These are phyloP conservation scores for Metschnikowia lunata DNA, from an alignment of 805 yeast genomes.

Conservation along the genomic window DNA sequence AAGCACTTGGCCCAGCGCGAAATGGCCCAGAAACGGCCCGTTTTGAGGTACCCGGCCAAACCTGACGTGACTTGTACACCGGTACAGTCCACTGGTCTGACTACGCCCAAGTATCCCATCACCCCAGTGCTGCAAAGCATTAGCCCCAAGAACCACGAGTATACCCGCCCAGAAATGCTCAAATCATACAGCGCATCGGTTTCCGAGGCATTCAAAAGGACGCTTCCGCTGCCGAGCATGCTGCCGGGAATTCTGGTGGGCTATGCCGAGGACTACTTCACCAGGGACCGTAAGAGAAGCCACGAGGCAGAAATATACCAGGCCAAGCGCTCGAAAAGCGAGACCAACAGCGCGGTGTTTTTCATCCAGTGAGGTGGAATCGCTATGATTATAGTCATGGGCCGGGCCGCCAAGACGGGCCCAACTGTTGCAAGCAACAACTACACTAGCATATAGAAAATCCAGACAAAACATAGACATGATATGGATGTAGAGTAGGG, in stretches of 20 bases:
- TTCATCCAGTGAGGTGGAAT: slow-evolving; percentile 10
- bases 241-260: background rate
- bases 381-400: background rate
- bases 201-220: slow-evolving; percentile 1
- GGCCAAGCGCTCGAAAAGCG: slow-evolving; percentile 13
- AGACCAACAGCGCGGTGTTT: slow-evolving; percentile 10
- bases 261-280: slow-evolving; percentile 2
- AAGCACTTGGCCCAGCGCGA: slow-evolving; percentile 19
- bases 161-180: slow-evolving; percentile 1
- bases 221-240: slow-evolving; percentile 18
- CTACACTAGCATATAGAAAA: slow-evolving; percentile 9
- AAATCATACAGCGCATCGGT: slow-evolving; percentile 19
- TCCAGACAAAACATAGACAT: background rate
- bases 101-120: slow-evolving; percentile 31
- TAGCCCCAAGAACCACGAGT: slow-evolving; percentile 16
- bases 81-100: slow-evolving; percentile 15
- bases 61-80: slow-evolving; percentile 10
- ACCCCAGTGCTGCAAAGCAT: slow-evolving; percentile 20
- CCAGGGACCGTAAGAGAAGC: slow-evolving; percentile 5
- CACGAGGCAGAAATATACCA: slow-evolving; percentile 7
- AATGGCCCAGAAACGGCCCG: slow-evolving; percentile 4
- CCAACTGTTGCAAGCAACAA: background rate
- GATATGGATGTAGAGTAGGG: too few species aligned
- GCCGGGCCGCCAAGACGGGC: background rate
- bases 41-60: background rate